Percentiles rank a stretch among this genome's conserved stretches.
Conservation (phyloP, 495 filamentous ascomycete genomes). For the Penicillium crystallinum region DNA sequence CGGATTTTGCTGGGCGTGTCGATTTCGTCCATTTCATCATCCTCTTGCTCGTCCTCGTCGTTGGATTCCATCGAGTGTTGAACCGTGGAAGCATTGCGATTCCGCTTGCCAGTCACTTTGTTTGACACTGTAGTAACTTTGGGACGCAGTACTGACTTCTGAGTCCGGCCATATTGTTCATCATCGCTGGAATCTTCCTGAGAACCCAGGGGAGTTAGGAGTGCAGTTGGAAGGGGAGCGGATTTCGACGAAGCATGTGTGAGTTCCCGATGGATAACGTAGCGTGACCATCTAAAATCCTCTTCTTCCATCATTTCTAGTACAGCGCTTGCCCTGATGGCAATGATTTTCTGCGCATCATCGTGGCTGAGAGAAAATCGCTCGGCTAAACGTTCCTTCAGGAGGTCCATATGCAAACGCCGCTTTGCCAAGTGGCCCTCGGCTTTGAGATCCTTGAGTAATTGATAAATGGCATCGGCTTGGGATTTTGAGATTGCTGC, state of each 20-base stretch:
- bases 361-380: conserved; percentile 23
- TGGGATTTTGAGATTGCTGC: conserved; percentile 31
- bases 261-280: conserved; percentile 43
- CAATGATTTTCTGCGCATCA: conserved; percentile 35
- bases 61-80: conserved; percentile 30
- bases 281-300: conserved; percentile 42
- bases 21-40: conserved; percentile 37
- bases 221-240: conserved; percentile 19
- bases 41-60: conserved; percentile 34
- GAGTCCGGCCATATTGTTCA: conserved; percentile 33
- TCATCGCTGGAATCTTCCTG: conserved; percentile 37
- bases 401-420: conserved; percentile 36
- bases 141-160: conserved; percentile 51
- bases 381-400: conserved; percentile 18
- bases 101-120: conserved; percentile 45
- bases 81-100: conserved; percentile 31
- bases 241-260: conserved; percentile 26
- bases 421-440: conserved; percentile 44
- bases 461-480: conserved; percentile 32
- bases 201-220: conserved; percentile 33
- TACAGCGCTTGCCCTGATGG: conserved; percentile 27
- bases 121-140: conserved; percentile 37
- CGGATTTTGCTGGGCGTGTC: conserved; percentile 44
- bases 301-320: conserved; percentile 36
- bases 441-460: conserved; percentile 34